Conservation (phyloP, 169 alveolate species). For the Eimeria acervulina region DNA sequence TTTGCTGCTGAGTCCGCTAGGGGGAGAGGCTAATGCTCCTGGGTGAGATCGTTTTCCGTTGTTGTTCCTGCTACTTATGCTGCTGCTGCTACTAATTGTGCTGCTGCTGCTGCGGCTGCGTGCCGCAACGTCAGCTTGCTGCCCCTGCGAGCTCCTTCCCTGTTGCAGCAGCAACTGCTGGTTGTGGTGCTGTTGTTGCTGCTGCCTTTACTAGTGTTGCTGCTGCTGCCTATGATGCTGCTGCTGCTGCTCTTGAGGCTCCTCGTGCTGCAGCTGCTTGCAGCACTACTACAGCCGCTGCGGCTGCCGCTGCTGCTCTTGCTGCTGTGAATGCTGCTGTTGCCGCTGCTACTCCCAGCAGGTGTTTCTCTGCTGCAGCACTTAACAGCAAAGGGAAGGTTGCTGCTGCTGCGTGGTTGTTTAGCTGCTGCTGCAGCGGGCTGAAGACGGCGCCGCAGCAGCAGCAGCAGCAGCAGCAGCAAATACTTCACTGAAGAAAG, state of each 20-base stretch:
- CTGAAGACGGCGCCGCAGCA: not conserved
- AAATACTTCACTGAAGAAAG: not conserved
- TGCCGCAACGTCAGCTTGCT: not conserved
- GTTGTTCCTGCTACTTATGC: not conserved
- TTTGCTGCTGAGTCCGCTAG: not conserved
- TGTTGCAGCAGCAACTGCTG: not conserved
- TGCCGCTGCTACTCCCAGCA: constrained; percentile 13
- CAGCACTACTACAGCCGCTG: not conserved
- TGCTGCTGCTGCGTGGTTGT: not conserved
- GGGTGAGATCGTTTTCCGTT: not conserved
- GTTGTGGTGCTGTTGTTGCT: not conserved
- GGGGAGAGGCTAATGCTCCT: not conserved
- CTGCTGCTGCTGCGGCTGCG: not conserved
- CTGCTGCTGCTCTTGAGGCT: not conserved
- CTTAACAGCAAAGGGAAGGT: not conserved
- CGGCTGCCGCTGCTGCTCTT: not conserved
- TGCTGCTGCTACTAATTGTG: not conserved
- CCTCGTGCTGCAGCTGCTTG: not conserved
- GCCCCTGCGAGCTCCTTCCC: not conserved
- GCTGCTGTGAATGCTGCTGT: not conserved
- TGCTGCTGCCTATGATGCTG: not conserved
- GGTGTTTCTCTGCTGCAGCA: not conserved
- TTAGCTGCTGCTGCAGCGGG: not conserved
- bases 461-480: not conserved
- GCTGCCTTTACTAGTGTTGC: not conserved